These are phyloP conservation scores for Ilex paraguariensis DNA, from an alignment of 305 asterid species.

Conservation along the genomic window DNA sequence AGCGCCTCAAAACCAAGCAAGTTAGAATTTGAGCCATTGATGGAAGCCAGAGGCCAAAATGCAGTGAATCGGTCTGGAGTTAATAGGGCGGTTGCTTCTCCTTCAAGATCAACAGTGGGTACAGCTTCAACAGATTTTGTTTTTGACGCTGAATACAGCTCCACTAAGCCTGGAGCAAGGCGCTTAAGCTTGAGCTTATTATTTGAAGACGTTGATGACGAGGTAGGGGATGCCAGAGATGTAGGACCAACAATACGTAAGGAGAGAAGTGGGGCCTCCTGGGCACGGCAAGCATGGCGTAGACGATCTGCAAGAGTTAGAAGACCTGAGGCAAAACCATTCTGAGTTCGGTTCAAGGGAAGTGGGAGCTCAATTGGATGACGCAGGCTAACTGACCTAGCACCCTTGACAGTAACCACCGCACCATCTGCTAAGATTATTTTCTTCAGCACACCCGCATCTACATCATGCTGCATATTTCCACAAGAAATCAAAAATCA, in stretches of 20 bases:
- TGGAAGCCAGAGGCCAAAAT: constrained; percentile 73
- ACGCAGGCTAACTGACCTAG: constrained; percentile 82
- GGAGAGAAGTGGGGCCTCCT: constrained; percentile 41
- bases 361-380: constrained; percentile 83
- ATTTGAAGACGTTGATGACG: constrained; percentile 48
- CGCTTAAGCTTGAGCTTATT: constrained; percentile 81
- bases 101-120: constrained; percentile 47
- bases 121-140: constrained; percentile 30
- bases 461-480: constrained; percentile 76
- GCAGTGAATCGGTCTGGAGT: constrained; percentile 51
- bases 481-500: no score
- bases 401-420: constrained; percentile 88
- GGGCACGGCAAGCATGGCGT: constrained; percentile 47
- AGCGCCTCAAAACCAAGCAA: constrained; percentile 74
- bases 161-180: constrained; percentile 93
- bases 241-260: constrained; percentile 89
- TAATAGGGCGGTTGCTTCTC: constrained; percentile 63
- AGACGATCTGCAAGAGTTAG: constrained; percentile 63
- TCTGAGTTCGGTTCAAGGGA: constrained; percentile 54
- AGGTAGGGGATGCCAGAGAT: constrained; percentile 65
- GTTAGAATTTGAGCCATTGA: constrained; percentile 63
- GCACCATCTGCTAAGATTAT: constrained; percentile 90
- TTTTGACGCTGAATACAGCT: constrained; percentile 69
- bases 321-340: constrained; percentile 68
- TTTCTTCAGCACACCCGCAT: constrained; percentile 84